phyloP scores from a whole-genome alignment of 352 stramenopile genomes.

The Phytophthora cajani region DNA sequence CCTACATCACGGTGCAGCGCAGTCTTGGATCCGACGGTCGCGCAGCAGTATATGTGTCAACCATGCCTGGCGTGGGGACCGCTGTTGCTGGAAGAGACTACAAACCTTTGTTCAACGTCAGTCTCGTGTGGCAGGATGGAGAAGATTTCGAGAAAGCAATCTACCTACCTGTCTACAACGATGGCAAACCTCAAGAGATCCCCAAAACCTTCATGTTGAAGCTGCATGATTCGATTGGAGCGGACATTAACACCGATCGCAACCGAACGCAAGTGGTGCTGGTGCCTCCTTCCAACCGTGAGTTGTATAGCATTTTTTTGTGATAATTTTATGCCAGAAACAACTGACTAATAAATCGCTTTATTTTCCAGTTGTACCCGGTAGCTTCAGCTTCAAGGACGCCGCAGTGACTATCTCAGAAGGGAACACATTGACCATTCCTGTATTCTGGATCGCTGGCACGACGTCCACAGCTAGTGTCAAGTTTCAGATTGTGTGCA shows the following conservation, averaged over 20 bases:
- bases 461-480: conserved; percentile 56
- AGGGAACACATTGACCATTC: conserved; percentile 42
- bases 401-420: conserved; percentile 44
- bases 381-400: conserved; percentile 61
- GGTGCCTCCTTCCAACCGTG: conserved; percentile 61
- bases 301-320: conserved; percentile 1
- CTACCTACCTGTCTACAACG: conserved; percentile 71
- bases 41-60: conserved; percentile 70
- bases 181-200: conserved; percentile 55
- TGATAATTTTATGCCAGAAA: neutral
- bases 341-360: neutral
- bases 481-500: conserved; percentile 52
- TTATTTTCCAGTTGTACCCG: conserved; percentile 45
- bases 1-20: conserved; percentile 69
- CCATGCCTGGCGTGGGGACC: conserved; percentile 44
- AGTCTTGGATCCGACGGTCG: conserved; percentile 66
- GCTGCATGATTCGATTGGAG: conserved; percentile 67
- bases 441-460: conserved; percentile 65
- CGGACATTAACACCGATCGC: conserved; percentile 56
- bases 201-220: conserved; percentile 61
- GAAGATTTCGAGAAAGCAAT: conserved; percentile 73
- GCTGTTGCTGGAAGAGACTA: conserved; percentile 65
- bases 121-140: conserved; percentile 79
- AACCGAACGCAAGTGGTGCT: conserved; percentile 57
- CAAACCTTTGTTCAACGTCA: conserved; percentile 66